Conservation (phyloP, 139 green algal genomes). For the Pseudopediastrum boryanum region DNA sequence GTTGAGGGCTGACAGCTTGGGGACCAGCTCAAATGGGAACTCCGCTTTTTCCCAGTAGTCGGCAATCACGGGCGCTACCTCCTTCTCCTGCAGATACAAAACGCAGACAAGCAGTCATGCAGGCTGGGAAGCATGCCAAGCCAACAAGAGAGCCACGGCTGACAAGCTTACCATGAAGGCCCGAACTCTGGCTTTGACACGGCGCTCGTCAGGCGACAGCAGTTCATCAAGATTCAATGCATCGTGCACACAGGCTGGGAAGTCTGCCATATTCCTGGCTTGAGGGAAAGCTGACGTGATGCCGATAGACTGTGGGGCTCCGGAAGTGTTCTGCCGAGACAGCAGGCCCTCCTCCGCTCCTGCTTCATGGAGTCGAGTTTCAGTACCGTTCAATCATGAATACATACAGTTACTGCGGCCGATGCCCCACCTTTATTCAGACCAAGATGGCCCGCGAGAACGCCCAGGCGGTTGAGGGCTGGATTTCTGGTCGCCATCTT, state of each 20-base stretch:
- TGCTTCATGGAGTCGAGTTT: neutral
- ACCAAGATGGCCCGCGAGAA: too few relatives aligned
- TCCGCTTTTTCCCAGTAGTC: slow-evolving; percentile 91
- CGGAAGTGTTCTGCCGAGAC: slow-evolving; percentile 9
- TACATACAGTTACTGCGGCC: too few relatives aligned
- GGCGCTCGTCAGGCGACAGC: slow-evolving; percentile 70
- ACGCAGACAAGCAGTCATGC: neutral
- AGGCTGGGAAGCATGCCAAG: neutral
- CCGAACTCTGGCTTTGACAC: slow-evolving; percentile 63
- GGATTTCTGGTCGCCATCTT: too few relatives aligned
- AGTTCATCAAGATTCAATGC: slow-evolving; percentile 74
- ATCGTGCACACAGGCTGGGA: slow-evolving; percentile 74
- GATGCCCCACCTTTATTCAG: too few relatives aligned
- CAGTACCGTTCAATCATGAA: neutral
- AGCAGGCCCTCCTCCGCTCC: slow-evolving; percentile 1
- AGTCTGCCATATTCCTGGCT: slow-evolving; percentile 68
- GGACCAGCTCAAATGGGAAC: slow-evolving; percentile 86
- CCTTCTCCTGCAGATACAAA: slow-evolving; percentile 66
- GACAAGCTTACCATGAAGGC: slow-evolving; percentile 70
- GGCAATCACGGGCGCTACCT: slow-evolving; percentile 87
- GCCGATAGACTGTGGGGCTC: neutral
- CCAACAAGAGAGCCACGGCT: neutral
- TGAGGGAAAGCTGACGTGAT: slow-evolving; percentile 51
- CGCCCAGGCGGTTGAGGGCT: too few relatives aligned
- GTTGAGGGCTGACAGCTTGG: slow-evolving; percentile 72